These are phyloP conservation scores for Trichoderma sp. DNA, from an alignment of 2,329 filamentous ascomycete genomes.

Conservation along the genomic window DNA sequence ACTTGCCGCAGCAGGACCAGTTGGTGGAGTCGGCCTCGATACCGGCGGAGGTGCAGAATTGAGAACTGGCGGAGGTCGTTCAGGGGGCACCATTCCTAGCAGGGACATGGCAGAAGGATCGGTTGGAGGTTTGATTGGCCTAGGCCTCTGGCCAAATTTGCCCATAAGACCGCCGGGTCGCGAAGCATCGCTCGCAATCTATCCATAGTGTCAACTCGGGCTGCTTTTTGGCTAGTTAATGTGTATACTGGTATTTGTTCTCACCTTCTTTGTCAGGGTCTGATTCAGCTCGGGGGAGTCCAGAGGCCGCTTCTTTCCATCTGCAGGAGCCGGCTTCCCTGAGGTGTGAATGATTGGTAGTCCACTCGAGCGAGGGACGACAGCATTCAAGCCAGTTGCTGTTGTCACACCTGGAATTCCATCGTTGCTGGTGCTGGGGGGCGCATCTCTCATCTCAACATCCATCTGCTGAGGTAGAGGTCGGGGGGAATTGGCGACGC, in stretches of 20 bases:
- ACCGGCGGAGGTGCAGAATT: conserved; percentile 27
- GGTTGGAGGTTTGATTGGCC: conserved; percentile 40
- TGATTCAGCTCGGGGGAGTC: conserved; percentile 43
- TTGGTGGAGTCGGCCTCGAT: conserved; percentile 32
- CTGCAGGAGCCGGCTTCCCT: conserved; percentile 30
- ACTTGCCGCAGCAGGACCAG: conserved; percentile 27
- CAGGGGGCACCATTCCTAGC: conserved; percentile 53
- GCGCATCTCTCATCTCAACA: conserved; percentile 30
- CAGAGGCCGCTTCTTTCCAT: conserved; percentile 50
- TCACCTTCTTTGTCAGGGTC: conserved; percentile 48
- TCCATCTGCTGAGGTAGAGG: conserved; percentile 18
- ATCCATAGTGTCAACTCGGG: conserved; percentile 35
- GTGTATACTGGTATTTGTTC: conserved; percentile 32
- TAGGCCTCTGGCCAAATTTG: conserved; percentile 44
- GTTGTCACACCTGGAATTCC: conserved; percentile 3
- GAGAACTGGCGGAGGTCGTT: conserved; percentile 44
- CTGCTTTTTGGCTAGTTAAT: background rate
- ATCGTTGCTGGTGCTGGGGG: conserved; percentile 15
- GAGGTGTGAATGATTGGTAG: conserved; percentile 48
- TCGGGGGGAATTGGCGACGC: background rate
- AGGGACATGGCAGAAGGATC: conserved; percentile 59
- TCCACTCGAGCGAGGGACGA: conserved; percentile 36
- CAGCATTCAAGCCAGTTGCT: background rate
- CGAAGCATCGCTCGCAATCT: conserved; percentile 40
- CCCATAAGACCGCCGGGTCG: conserved; percentile 42